These are phyloP conservation scores for Verticillium nubilum DNA, from an alignment of 2,329 filamentous ascomycete genomes.

Conservation along the genomic window DNA sequence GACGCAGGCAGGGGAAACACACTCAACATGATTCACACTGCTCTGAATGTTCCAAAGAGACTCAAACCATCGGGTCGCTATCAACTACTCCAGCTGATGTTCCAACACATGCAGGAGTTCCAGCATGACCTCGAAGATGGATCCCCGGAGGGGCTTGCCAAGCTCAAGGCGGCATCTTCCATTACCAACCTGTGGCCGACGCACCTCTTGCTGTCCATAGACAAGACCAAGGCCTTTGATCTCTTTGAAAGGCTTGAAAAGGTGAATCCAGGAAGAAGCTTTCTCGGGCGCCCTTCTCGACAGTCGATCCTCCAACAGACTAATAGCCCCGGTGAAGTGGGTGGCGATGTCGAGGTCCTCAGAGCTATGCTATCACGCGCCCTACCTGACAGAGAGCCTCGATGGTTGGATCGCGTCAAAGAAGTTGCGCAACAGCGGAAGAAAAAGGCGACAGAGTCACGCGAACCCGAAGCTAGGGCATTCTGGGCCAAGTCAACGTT, in stretches of 20 bases:
- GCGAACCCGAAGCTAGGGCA: constrained; percentile 13
- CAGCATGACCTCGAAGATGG: constrained; percentile 16
- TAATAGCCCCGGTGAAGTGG: neutral
- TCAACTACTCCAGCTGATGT: constrained; percentile 14
- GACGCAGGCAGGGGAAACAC: neutral
- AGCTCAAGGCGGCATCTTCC: neutral
- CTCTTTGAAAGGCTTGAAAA: neutral
- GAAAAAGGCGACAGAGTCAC: constrained; percentile 15
- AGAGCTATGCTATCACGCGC: neutral
- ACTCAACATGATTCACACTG: neutral
- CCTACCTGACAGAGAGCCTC: neutral
- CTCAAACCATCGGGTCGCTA: constrained; percentile 7
- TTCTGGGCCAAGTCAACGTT: constrained; percentile 21
- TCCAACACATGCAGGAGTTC: constrained; percentile 12
- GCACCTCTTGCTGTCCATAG: neutral
- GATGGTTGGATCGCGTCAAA: constrained; percentile 12
- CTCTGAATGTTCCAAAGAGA: neutral
- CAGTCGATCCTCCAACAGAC: neutral
- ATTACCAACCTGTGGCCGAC: neutral
- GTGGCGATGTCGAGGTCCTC: neutral
- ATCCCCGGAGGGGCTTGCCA: constrained; percentile 7
- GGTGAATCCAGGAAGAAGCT: neutral
- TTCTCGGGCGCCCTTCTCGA: neutral
- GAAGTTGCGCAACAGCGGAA: constrained; percentile 14
- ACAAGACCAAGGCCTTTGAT: neutral